Conservation (phyloP, 2,329 filamentous ascomycete genomes). For the Paramyrothecium roridum region DNA sequence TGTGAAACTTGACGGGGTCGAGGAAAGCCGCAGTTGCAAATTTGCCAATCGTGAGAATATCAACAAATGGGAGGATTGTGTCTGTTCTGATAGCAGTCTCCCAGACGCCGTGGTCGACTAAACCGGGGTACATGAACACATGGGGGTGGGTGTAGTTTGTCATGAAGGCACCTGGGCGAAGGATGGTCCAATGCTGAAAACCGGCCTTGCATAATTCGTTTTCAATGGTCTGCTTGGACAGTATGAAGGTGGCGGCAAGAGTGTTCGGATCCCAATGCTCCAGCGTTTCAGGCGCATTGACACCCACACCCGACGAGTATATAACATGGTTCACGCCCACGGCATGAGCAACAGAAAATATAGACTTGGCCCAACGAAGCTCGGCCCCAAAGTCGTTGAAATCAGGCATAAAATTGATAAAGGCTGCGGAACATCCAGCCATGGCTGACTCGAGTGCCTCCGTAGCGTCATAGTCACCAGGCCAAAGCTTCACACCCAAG, state of each 20-base stretch:
- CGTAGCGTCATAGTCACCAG: conserved; percentile 29
- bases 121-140: conserved; percentile 33
- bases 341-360: conserved; percentile 32
- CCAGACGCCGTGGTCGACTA: conserved; percentile 34
- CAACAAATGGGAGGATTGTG: conserved; percentile 38
- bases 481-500: conserved; percentile 27
- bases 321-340: conserved; percentile 33
- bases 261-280: conserved; percentile 19
- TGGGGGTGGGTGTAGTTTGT: conserved; percentile 43
- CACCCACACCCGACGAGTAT: conserved; percentile 29
- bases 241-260: conserved; percentile 23
- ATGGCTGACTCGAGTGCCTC: conserved; percentile 23
- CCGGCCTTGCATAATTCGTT: conserved; percentile 27
- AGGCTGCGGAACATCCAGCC: conserved; percentile 24
- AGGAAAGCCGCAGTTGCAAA: conserved; percentile 41
- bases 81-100: conserved; percentile 28
- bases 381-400: conserved; percentile 26
- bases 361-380: conserved; percentile 20
- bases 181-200: conserved; percentile 42
- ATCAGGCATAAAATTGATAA: conserved; percentile 28
- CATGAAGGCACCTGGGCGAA: conserved; percentile 50
- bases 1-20: conserved; percentile 35
- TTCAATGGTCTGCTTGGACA: conserved; percentile 41
- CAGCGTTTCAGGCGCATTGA: conserved; percentile 23
- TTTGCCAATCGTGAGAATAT: conserved; percentile 43